These are phyloP conservation scores for Daldinia vernicosa DNA, from an alignment of 495 filamentous ascomycete genomes.

Conservation along the genomic window DNA sequence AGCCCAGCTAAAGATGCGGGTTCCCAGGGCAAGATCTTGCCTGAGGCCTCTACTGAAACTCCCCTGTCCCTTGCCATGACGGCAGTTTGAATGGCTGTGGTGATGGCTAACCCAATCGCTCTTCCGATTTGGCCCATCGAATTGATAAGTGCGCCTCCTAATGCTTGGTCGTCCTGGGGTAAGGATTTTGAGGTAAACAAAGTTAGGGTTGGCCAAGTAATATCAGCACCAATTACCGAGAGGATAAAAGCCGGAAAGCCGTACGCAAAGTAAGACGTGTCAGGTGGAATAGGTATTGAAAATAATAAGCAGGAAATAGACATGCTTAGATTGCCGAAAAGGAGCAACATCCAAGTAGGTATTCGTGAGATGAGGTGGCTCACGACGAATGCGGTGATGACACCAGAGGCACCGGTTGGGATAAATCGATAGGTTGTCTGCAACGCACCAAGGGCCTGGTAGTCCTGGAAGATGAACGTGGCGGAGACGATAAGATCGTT, in stretches of 20 bases:
- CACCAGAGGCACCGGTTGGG: slow-evolving; percentile 64
- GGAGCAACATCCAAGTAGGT: slow-evolving; percentile 61
- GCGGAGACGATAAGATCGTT: slow-evolving; percentile 67
- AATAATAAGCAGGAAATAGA: slow-evolving; percentile 63
- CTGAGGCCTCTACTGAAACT: slow-evolving; percentile 50
- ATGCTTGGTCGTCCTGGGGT: slow-evolving; percentile 66
- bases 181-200: slow-evolving; percentile 67
- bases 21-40: slow-evolving; percentile 51
- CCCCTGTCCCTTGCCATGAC: slow-evolving; percentile 57
- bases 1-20: slow-evolving; percentile 58
- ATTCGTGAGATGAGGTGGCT: slow-evolving; percentile 64
- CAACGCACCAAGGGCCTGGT: slow-evolving; percentile 60
- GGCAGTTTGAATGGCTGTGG: slow-evolving; percentile 64
- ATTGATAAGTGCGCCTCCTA: slow-evolving; percentile 69
- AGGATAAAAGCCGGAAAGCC: slow-evolving; percentile 66
- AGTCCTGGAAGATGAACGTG: slow-evolving; percentile 71
- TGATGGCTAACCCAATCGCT: slow-evolving; percentile 65
- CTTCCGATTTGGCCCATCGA: slow-evolving; percentile 66
- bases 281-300: slow-evolving; percentile 62
- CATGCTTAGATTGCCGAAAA: slow-evolving; percentile 60
- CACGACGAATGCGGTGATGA: slow-evolving; percentile 59
- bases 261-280: slow-evolving; percentile 67
- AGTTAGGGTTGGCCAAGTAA: slow-evolving; percentile 64
- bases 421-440: slow-evolving; percentile 70
- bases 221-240: slow-evolving; percentile 67